Percentiles rank a stretch among this genome's conserved stretches.
Evolutionary conservation across 495 filamentous ascomycete species (phyloP).

Genomic region (Xylaria cubensis): DNA sequence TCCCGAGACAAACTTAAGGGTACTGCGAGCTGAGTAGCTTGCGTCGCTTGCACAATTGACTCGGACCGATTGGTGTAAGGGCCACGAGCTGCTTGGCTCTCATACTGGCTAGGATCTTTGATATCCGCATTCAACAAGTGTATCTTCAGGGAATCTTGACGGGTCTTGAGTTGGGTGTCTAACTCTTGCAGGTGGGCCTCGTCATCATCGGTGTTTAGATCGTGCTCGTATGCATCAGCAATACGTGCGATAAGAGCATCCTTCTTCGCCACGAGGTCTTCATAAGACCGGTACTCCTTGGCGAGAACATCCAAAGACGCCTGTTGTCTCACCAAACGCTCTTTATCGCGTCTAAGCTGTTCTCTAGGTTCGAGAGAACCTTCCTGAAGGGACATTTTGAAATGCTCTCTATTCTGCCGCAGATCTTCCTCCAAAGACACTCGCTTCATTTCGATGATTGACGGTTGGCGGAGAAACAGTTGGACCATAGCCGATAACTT

Average conservation of each 20-base stretch:
- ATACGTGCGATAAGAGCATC: slow-evolving; percentile 46
- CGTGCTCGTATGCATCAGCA: slow-evolving; percentile 45
- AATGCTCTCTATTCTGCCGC: slow-evolving; percentile 44
- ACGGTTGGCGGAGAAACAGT: slow-evolving; percentile 43
- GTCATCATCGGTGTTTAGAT: slow-evolving; percentile 47
- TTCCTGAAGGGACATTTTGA: slow-evolving; percentile 41
- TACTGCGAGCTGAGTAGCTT: slow-evolving; percentile 25
- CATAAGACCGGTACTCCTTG: slow-evolving; percentile 37
- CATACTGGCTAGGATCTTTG: slow-evolving; percentile 44
- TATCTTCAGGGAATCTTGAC: slow-evolving; percentile 37
- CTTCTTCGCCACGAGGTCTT: slow-evolving; percentile 40
- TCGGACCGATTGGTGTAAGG: slow-evolving; percentile 19
- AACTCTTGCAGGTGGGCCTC: slow-evolving; percentile 47
- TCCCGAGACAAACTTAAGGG: slow-evolving; percentile 35
- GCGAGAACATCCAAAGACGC: slow-evolving; percentile 41
- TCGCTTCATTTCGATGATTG: slow-evolving; percentile 41
- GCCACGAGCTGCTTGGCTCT: slow-evolving; percentile 9
- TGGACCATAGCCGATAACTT: slow-evolving; percentile 40
- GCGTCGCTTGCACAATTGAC: slow-evolving; percentile 38
- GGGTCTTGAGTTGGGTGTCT: slow-evolving; percentile 38
- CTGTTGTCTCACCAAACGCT: slow-evolving; percentile 41
- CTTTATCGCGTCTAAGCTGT: slow-evolving; percentile 45
- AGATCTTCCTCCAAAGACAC: slow-evolving; percentile 37
- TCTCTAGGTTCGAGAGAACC: slow-evolving; percentile 41
- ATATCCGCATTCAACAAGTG: slow-evolving; percentile 46